Percentiles rank a stretch among this genome's conserved stretches.
Conservation (phyloP, 1,139 yeast genomes). For the Lodderomyces pseudojiufengensis region DNA sequence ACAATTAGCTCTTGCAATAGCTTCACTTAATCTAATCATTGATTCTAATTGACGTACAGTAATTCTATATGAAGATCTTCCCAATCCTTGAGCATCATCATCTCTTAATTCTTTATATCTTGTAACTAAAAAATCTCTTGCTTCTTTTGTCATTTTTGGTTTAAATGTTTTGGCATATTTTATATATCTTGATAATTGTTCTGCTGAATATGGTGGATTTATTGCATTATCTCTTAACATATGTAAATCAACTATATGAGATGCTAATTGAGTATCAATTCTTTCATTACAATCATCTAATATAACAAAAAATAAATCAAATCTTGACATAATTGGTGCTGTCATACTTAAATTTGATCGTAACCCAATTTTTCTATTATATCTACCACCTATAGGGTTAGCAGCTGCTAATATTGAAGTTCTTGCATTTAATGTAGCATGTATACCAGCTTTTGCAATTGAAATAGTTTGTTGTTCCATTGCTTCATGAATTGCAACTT, state of each 20-base stretch:
- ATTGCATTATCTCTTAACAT: constrained; percentile 91
- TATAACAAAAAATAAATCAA: constrained; percentile 91
- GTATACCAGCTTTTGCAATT: constrained; percentile 97
- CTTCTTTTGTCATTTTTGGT: constrained; percentile 81
- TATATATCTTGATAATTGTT: constrained; percentile 84
- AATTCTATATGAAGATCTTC: constrained; percentile 83
- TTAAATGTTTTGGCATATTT: constrained; percentile 91
- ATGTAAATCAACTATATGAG: constrained; percentile 90
- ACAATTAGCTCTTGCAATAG: constrained; percentile 96
- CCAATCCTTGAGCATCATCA: constrained; percentile 91
- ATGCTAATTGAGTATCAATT: constrained; percentile 84
- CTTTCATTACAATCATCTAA: constrained; percentile 93
- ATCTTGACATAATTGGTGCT: constrained; percentile 99
- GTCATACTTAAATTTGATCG: constrained; percentile 92
- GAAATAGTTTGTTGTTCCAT: constrained; percentile 99
- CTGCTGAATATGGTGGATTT: constrained; percentile 84
- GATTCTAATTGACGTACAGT: constrained; percentile 97
- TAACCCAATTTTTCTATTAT: constrained; percentile 79
- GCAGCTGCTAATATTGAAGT: constrained; percentile 97
- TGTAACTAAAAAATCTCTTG: constrained; percentile 72
- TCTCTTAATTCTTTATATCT: constrained; percentile 84
- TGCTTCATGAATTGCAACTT: constrained; percentile 99
- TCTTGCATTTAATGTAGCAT: constrained; percentile 94
- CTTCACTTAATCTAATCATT: constrained; percentile 90
- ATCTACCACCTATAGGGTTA: constrained; percentile 93